Evolutionary conservation across 1,284 basidiomycete species (phyloP), one percentile per base, ranked within the genome.

Genomic region (Fomitopsis betulina): DNA sequence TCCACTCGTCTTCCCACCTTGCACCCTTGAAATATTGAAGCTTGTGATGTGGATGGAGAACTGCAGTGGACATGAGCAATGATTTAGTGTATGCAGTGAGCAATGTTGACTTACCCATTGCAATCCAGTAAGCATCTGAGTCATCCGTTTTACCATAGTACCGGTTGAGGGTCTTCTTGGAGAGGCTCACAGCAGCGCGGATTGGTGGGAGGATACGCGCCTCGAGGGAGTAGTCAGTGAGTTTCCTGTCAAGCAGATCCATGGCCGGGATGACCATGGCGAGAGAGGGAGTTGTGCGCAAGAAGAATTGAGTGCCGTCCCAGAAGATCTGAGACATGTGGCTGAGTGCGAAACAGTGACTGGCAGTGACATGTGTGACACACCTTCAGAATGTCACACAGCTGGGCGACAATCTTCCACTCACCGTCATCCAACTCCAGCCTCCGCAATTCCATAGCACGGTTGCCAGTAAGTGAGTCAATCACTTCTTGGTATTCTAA

Each of bases 181-280:
- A 62, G 9, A 69, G 35, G 2, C 21, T 47, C 4, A 63, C 4
- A 15, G 67, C 62, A 2, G 60, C 54, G 9, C 56, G 54, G 25
- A 73, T 69, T 2, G 63, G 40, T 0, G 37, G 17, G 0, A 39
- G 4, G 27, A 56, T 45, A 8, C 50, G 51, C 33, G 39, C 19
- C 57, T 63, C 9, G 1, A 58, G 15, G 0, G 64, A 17, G 5
- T 58, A 27, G 1, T 54, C 68, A 0, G 67, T 58, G 13, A 74
- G 60, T 1, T 58, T 9, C n/a, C 63, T 32, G 51, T 75, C 65
- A 23, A 74, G 63, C 30, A 61, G 53, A 53, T 75, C 75, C 71
- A 76, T 76, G 1, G 68, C 67, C 1, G 72, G 73, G 40, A 76
- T 73, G 1, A 76, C 69, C 0, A 38, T 63, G 0, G 69, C 60